Evolutionary conservation across 2,329 filamentous ascomycete genomes (phyloP).

Genomic region (Didymella pinodella): DNA sequence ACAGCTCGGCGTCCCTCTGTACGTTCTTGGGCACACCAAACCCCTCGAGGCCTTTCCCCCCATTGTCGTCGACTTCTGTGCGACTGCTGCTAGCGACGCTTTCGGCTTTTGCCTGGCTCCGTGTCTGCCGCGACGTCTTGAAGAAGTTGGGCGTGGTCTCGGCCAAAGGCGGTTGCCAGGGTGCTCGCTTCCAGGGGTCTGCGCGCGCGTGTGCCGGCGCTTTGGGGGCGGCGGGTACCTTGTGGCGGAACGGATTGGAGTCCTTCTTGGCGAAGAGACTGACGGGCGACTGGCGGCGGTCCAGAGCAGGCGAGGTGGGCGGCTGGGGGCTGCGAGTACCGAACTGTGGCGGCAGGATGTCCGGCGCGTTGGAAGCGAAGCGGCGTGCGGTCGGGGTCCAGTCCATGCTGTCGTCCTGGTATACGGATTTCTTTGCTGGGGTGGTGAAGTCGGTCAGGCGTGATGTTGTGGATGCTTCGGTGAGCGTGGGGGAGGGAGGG

Average conservation of each 20-base stretch:
- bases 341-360: constrained; percentile 35
- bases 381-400: constrained; percentile 66
- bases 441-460: constrained; percentile 40
- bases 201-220: constrained; percentile 69
- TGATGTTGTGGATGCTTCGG: constrained; percentile 32
- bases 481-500: constrained; percentile 47
- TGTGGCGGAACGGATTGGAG: constrained; percentile 71
- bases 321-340: constrained; percentile 17
- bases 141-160: constrained; percentile 64
- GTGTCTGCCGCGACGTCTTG: constrained; percentile 42
- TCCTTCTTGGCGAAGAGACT: constrained; percentile 44
- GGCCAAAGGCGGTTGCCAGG: constrained; percentile 59
- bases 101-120: constrained; percentile 14
- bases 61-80: background rate
- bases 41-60: constrained; percentile 29
- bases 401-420: constrained; percentile 70
- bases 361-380: constrained; percentile 49
- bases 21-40: constrained; percentile 39
- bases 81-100: background rate
- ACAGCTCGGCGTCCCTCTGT: constrained; percentile 41
- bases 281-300: constrained; percentile 7
- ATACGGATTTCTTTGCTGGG: constrained; percentile 21
- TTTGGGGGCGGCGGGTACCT: constrained; percentile 72
- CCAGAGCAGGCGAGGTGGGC: constrained; percentile 3
- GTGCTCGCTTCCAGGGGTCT: constrained; percentile 63